A percentile compares a stretch with the other conserved stretches of the same genome.
Conservation (phyloP, 192 early-diverging fungal species). For the Dispira parvispora region DNA sequence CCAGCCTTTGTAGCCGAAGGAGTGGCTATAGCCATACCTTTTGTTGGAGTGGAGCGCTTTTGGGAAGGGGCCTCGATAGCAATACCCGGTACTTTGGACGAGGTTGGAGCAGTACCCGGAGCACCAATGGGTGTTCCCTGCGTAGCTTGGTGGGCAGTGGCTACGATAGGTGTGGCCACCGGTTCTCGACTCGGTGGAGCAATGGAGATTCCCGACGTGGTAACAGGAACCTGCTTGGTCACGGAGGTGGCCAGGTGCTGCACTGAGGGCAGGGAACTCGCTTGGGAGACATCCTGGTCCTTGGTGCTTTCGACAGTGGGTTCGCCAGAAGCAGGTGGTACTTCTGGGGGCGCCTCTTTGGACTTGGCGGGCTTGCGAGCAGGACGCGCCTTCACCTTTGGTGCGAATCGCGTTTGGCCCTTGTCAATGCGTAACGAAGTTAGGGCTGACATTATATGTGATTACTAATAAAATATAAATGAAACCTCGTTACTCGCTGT, state of each 20-base stretch:
- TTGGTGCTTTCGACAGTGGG: neutral
- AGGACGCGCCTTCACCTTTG: neutral
- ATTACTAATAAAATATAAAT: neutral
- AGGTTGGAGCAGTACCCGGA: neutral
- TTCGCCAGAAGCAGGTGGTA: neutral
- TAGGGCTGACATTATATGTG: neutral
- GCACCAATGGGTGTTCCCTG: neutral
- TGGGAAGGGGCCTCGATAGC: neutral
- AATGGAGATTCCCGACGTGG: neutral
- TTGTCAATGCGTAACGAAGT: constrained; percentile 2
- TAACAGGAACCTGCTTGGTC: too few species aligned
- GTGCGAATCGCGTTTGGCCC: constrained; percentile 8
- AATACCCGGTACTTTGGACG: neutral
- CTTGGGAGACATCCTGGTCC: neutral
- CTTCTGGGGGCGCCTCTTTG: neutral
- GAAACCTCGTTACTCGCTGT: too few species aligned
- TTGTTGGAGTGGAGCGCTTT: neutral
- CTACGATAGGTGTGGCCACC: too few species aligned
- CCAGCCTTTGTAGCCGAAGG: neutral
- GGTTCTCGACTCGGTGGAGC: neutral
- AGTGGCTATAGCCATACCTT: neutral
- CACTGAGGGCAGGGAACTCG: neutral
- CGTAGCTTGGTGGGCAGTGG: neutral
- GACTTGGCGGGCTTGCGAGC: neutral
- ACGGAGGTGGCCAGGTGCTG: neutral